phyloP scores from a whole-genome alignment of 805 yeast species.

The Lipomyces japonicus region DNA sequence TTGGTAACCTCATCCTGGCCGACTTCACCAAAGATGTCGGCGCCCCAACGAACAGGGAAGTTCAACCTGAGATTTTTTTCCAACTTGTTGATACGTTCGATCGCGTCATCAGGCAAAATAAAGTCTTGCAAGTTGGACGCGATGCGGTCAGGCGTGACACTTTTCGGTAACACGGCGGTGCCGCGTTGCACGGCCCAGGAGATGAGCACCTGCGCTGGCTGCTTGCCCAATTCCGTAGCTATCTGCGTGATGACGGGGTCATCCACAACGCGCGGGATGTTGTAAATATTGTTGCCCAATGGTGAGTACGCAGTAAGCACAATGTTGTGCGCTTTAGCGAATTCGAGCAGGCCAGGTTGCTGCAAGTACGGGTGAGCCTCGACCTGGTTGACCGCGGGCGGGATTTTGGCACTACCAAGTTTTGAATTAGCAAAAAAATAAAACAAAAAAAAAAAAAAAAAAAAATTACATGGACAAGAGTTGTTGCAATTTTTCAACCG shows the following conservation, averaged over 20 bases:
- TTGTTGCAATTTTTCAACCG: constrained; percentile 45
- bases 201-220: constrained; percentile 48
- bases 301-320: constrained; percentile 62
- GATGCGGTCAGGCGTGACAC: constrained; percentile 51
- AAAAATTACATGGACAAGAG: constrained; percentile 54
- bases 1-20: constrained; percentile 20
- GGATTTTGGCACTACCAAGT: constrained; percentile 44
- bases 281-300: constrained; percentile 52
- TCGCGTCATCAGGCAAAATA: constrained; percentile 46
- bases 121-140: constrained; percentile 53
- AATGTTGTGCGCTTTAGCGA: constrained; percentile 45
- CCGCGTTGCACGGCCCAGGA: constrained; percentile 50
- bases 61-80: constrained; percentile 31
- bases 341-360: constrained; percentile 44
- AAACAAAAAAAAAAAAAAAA: too few species aligned
- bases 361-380: constrained; percentile 52
- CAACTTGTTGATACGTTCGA: constrained; percentile 30
- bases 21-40: constrained; percentile 31
- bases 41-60: constrained; percentile 35
- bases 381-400: constrained; percentile 71
- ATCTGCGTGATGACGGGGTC: constrained; percentile 37
- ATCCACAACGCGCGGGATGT: too few species aligned
- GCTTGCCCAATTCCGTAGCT: constrained; percentile 41
- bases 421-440: too few species aligned
- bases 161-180: constrained; percentile 61